Evolutionary conservation across 2,329 filamentous ascomycete species (phyloP), one percentile per base, ranked within the genome.

Genomic region (Zasmidium angulare): DNA sequence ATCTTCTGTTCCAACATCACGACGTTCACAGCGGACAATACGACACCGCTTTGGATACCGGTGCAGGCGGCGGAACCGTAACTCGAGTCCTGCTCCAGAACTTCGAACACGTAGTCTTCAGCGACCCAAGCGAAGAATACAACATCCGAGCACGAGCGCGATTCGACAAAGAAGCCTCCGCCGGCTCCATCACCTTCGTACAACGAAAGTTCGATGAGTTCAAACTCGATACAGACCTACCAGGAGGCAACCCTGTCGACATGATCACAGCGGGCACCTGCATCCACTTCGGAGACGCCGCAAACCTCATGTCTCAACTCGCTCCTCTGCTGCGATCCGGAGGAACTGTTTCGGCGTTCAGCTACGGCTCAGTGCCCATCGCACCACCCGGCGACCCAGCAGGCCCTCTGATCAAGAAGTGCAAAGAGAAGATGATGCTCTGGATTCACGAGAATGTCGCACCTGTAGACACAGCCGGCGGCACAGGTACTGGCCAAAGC

Each of bases 91-190:
- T 60, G 24, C 21, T 56, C 14, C 31, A 46, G 10, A 50, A 40
- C 20, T 60, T 56, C 56, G 31, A 47, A 12, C 56, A 55, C 50
- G 46, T 59, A 19, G 52, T 51, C 11, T 26, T 59, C 40, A 60
- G 43, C 11, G 58, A 60, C 20, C 58, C 58, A 10, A 24, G 53
- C 12, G 23, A 46, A 23, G 47, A 50, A 19, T 60, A 60, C 48
- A 49, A 56, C 29, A 3, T 12, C 7, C 20, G 24, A 43, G 58
- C 58, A 21, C 17, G 24, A 20, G 19, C 19, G 23, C 11, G 36
- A 12, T 55, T 55, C 12, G 4, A 17, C 11, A 14, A 14, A 19
- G 22, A 6, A n/a, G 36, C 10, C 14, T 20, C 12, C 17, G 11
- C 11, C 19, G 48, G 46, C 10, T 46, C 24, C 1, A 22, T 56